A percentile compares a stretch with the other conserved stretches of the same genome.
phyloP scores from a whole-genome alignment of 768 basidiomycete genomes.

The Lepiota venenata region DNA sequence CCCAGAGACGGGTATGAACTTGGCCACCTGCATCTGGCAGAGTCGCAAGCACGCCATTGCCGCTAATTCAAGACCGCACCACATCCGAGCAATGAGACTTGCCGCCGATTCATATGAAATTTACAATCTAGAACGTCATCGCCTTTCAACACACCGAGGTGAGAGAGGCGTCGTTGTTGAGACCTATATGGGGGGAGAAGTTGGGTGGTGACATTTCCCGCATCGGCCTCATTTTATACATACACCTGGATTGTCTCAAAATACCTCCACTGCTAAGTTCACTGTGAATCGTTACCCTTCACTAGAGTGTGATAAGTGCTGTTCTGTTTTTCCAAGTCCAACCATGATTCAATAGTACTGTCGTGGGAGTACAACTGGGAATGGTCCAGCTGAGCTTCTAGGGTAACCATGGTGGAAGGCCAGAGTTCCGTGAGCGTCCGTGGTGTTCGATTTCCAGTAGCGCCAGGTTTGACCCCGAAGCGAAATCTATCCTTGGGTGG shows the following conservation, averaged over 20 bases:
- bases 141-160: slow-evolving; percentile 65
- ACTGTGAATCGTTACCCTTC: neutral
- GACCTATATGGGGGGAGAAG: slow-evolving; percentile 59
- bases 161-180: slow-evolving; percentile 52
- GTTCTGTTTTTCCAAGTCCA: neutral
- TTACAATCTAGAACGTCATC: slow-evolving; percentile 75
- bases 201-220: slow-evolving; percentile 55
- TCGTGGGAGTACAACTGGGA: slow-evolving; percentile 28
- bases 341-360: slow-evolving; percentile 40
- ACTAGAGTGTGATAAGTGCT: neutral
- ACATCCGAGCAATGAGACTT: slow-evolving; percentile 79
- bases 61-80: slow-evolving; percentile 77
- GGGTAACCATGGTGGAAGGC: slow-evolving; percentile 34
- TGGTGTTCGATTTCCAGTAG: no score
- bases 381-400: slow-evolving; percentile 4
- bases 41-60: slow-evolving; percentile 79
- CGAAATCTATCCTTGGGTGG: neutral
- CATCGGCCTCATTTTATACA: neutral
- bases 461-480: neutral
- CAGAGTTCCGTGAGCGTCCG: slow-evolving; percentile 20
- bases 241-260: slow-evolving; percentile 4
- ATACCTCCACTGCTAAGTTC: slow-evolving; percentile 9
- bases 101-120: slow-evolving; percentile 74
- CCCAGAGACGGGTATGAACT: slow-evolving; percentile 72
- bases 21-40: slow-evolving; percentile 96